Percentiles rank a stretch among this genome's conserved stretches.
Conservation (phyloP, 192 early-diverging fungal genomes). For the Coemansia erecta region DNA sequence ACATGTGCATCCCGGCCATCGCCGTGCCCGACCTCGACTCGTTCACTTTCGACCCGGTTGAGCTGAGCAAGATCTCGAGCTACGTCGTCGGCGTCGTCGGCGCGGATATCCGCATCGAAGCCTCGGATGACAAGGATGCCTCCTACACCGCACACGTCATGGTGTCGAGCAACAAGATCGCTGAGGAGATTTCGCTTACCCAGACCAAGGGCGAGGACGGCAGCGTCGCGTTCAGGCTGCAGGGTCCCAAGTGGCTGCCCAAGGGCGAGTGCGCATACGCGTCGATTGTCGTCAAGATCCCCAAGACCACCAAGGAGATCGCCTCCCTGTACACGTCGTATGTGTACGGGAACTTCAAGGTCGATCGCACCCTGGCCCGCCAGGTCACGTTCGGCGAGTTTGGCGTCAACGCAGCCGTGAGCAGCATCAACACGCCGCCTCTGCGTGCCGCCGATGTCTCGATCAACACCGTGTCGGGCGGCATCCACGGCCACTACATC, state of each 20-base stretch:
- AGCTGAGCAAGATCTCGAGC: constrained; percentile 37
- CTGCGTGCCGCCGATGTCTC: constrained; percentile 24
- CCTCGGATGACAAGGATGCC: constrained; percentile 28
- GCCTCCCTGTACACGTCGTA: constrained; percentile 29
- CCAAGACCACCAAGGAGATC: constrained; percentile 22
- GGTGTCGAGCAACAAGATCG: constrained; percentile 39
- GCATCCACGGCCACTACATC: constrained; percentile 35
- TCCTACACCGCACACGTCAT: constrained; percentile 30
- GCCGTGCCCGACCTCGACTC: constrained; percentile 31
- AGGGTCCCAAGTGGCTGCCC: constrained; percentile 46
- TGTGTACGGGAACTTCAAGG: constrained; percentile 41
- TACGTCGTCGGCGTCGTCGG: constrained; percentile 37
- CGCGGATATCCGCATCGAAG: constrained; percentile 31
- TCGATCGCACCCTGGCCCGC: constrained; percentile 35
- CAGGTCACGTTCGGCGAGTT: constrained; percentile 39
- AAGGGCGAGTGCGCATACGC: constrained; percentile 43
- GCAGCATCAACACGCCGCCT: constrained; percentile 33
- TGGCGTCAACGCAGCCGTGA: constrained; percentile 30
- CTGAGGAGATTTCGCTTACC: constrained; percentile 34
- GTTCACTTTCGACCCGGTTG: constrained; percentile 25
- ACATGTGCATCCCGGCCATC: constrained; percentile 37
- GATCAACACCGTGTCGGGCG: constrained; percentile 40
- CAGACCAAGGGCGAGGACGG: constrained; percentile 31
- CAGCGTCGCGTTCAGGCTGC: constrained; percentile 27
- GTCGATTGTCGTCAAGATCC: constrained; percentile 33